Conservation (phyloP, 2,329 filamentous ascomycete genomes). For the Xylaria polymorpha region DNA sequence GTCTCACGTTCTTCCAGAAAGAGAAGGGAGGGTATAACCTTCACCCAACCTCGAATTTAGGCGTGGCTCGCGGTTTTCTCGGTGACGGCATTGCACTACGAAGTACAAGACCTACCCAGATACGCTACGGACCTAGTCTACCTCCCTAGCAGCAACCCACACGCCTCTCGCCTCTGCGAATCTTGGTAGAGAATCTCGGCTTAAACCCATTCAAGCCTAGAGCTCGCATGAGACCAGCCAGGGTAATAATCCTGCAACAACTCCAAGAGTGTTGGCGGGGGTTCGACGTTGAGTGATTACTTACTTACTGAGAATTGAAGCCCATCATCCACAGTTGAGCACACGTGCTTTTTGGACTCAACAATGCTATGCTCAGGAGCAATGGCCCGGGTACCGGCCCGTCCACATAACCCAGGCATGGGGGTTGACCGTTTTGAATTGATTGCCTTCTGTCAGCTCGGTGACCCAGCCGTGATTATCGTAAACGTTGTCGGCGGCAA, state of each 20-base stretch:
- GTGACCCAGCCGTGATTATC: slow-evolving; percentile 14
- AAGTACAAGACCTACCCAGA: no score
- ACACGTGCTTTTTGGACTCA: slow-evolving; percentile 10
- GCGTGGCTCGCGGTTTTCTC: slow-evolving; percentile 6
- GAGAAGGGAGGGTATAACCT: slow-evolving; percentile 35
- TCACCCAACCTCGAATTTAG: slow-evolving; percentile 26
- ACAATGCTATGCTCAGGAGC: slow-evolving; percentile 7
- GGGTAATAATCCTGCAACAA: slow-evolving; percentile 15
- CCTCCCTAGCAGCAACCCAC: neutral
- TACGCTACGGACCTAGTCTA: neutral
- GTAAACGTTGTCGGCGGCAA: slow-evolving; percentile 37
- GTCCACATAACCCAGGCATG: slow-evolving; percentile 28
- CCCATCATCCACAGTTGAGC: neutral
- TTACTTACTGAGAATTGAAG: neutral
- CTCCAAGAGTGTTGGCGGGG: slow-evolving; percentile 9
- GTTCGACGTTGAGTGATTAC: slow-evolving; percentile 5
- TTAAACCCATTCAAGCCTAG: neutral
- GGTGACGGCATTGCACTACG: slow-evolving; percentile 5
- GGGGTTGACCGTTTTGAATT: slow-evolving; percentile 18
- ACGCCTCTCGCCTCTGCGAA: slow-evolving; percentile 2
- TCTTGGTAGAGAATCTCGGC: slow-evolving; percentile 4
- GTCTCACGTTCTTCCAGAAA: slow-evolving; percentile 49
- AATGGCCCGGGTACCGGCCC: slow-evolving; percentile 19
- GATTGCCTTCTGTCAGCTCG: slow-evolving; percentile 26
- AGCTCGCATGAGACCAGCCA: slow-evolving; percentile 1